A percentile compares a stretch with the other conserved stretches of the same genome.
Conservation (phyloP, 2,329 filamentous ascomycete genomes). For the Neocucurbitaria cava region DNA sequence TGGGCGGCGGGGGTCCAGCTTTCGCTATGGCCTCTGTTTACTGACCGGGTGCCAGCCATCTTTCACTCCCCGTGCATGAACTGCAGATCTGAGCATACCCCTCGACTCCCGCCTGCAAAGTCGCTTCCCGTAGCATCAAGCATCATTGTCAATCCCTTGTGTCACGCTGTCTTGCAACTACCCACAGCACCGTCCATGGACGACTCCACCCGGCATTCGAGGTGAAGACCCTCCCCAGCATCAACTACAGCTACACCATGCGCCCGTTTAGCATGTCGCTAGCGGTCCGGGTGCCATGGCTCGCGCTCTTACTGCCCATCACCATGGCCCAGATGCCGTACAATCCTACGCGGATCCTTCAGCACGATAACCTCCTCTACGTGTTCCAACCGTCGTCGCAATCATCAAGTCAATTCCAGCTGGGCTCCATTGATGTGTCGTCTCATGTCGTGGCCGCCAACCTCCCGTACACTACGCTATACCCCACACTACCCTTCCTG, state of each 20-base stretch:
- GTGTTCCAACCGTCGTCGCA: conserved; percentile 67
- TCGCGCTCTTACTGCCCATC: conserved; percentile 10
- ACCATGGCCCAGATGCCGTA: conserved; percentile 69
- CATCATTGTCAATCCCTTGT: conserved; percentile 21
- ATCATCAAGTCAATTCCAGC: conserved; percentile 57
- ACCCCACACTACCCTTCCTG: conserved; percentile 69
- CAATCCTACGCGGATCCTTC: conserved; percentile 75
- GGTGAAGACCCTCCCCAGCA: conserved; percentile 28
- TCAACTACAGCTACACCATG: conserved; percentile 7
- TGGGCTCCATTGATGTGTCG: conserved; percentile 73
- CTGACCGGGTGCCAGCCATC: conserved; percentile 38
- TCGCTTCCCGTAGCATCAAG: conserved; percentile 6
- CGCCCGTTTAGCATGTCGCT: conserved; percentile 3
- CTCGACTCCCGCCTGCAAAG: conserved; percentile 15
- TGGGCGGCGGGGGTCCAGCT: conserved; percentile 16
- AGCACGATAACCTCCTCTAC: conserved; percentile 68
- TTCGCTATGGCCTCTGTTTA: conserved; percentile 47
- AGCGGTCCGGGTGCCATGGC: conserved; percentile 3
- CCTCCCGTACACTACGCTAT: conserved; percentile 56
- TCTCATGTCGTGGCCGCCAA: conserved; percentile 59
- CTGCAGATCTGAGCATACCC: conserved; percentile 37
- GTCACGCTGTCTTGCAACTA: conserved; percentile 14
- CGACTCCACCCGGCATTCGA: conserved; percentile 16
- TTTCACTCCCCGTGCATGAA: conserved; percentile 41
- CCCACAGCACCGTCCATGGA: conserved; percentile 25